These are phyloP conservation scores for Naumovozyma dairenensis DNA, from an alignment of 805 yeast genomes.

Conservation along the genomic window DNA sequence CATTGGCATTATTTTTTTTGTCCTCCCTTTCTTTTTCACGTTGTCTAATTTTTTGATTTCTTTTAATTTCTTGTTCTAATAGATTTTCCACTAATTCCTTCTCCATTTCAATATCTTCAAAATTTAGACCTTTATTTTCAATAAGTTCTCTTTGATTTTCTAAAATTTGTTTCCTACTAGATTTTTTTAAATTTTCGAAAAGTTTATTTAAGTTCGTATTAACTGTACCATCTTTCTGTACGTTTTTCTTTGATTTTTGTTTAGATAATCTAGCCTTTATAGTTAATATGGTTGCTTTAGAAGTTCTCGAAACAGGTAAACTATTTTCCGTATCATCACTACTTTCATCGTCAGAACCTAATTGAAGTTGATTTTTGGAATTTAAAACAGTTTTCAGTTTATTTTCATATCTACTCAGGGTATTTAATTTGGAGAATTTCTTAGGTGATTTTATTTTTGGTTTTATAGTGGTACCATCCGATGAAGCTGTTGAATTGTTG, in stretches of 20 bases:
- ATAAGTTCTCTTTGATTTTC: slow-evolving; percentile 39
- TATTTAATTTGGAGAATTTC: slow-evolving; percentile 2
- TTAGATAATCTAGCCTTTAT: slow-evolving; percentile 30
- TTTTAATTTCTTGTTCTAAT: slow-evolving; percentile 42
- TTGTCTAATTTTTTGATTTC: slow-evolving; percentile 37
- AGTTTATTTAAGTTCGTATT: slow-evolving; percentile 24
- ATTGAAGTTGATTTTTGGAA: slow-evolving; percentile 8
- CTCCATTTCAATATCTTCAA: slow-evolving; percentile 32
- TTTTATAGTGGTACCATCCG: background rate
- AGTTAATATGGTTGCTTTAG: slow-evolving; percentile 30
- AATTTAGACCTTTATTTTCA: slow-evolving; percentile 35
- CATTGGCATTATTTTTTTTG: slow-evolving; percentile 20
- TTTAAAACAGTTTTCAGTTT: slow-evolving; percentile 10
- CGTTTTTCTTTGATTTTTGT: slow-evolving; percentile 5
- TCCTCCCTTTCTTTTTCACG: slow-evolving; percentile 30
- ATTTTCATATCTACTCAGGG: slow-evolving; percentile 16
- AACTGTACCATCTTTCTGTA: slow-evolving; percentile 1
- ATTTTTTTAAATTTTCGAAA: slow-evolving; percentile 31
- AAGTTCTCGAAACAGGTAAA: slow-evolving; percentile 8
- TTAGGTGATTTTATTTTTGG: background rate
- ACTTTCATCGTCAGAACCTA: slow-evolving; percentile 13
- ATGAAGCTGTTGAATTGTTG: background rate
- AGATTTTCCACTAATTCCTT: slow-evolving; percentile 26
- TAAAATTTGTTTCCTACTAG: slow-evolving; percentile 40
- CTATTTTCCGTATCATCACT: slow-evolving; percentile 9